phyloP scores from a whole-genome alignment of 768 basidiomycete genomes.

The Agaricus subrufescens region DNA sequence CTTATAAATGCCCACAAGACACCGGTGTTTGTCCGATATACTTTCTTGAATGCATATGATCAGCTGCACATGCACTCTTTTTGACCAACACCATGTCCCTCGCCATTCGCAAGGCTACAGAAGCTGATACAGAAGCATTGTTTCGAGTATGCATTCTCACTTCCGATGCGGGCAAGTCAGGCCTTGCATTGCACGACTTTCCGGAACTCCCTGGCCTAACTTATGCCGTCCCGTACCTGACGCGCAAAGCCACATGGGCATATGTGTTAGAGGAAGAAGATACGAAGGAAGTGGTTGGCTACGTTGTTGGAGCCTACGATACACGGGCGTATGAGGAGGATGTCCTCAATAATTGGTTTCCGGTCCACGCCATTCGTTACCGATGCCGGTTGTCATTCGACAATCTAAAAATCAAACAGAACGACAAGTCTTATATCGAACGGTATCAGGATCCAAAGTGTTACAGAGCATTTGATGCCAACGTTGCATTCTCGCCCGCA shows the following conservation, averaged over 20 bases:
- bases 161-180: constrained; percentile 64
- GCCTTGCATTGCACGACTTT: constrained; percentile 55
- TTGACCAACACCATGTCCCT: constrained; percentile 27
- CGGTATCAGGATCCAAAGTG: constrained; percentile 24
- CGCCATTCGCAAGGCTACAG: constrained; percentile 44
- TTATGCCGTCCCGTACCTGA: constrained; percentile 74
- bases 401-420: constrained; percentile 27
- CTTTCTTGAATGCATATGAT: background rate
- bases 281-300: constrained; percentile 56
- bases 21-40: background rate
- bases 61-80: background rate
- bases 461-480: constrained; percentile 43
- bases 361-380: constrained; percentile 53
- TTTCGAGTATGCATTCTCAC: constrained; percentile 75
- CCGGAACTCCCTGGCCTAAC: constrained; percentile 65
- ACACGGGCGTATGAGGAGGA: constrained; percentile 59
- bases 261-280: constrained; percentile 64
- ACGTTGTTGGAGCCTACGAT: constrained; percentile 63
- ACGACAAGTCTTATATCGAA: constrained; percentile 40
- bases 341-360: constrained; percentile 62
- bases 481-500: constrained; percentile 61
- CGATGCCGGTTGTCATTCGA: constrained; percentile 15
- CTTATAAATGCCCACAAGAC: too few species aligned
- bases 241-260: constrained; percentile 62
- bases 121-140: constrained; percentile 50